Conservation (phyloP, 129 eudicot genomes). For the Smallanthus sonchifolius region DNA sequence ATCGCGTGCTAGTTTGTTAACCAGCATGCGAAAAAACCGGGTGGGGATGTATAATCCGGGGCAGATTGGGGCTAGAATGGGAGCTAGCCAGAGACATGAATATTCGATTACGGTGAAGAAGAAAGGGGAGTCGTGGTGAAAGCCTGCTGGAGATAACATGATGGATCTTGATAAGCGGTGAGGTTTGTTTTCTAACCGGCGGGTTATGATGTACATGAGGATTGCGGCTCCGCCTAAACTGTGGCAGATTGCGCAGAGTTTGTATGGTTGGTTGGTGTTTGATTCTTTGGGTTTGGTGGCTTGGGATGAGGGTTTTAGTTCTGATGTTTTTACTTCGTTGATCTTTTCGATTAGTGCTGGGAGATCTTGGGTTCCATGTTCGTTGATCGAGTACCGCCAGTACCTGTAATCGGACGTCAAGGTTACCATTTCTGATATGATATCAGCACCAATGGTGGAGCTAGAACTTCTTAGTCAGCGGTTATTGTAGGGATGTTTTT, state of each 20-base stretch:
- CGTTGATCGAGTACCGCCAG: conserved; percentile 87
- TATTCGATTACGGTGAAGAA: conserved; percentile 59
- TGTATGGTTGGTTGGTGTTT: conserved; percentile 62
- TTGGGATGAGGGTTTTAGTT: conserved; percentile 38
- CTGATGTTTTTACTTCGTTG: conserved; percentile 66
- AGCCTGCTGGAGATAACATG: conserved; percentile 85
- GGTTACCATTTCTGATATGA: neutral
- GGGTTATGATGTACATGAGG: conserved; percentile 72
- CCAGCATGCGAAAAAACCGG: conserved; percentile 80
- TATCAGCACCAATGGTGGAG: no score
- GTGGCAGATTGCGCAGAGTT: conserved; percentile 69
- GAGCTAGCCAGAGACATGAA: conserved; percentile 52
- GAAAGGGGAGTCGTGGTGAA: conserved; percentile 70
- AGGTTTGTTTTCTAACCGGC: conserved; percentile 56
- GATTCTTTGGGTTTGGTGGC: conserved; percentile 27
- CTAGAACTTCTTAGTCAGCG: no score
- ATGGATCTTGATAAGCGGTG: conserved; percentile 74
- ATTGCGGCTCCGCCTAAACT: conserved; percentile 95
- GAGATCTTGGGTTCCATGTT: conserved; percentile 84
- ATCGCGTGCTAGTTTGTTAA: conserved; percentile 82
- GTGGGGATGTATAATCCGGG: conserved; percentile 91
- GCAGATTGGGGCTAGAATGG: conserved; percentile 47
- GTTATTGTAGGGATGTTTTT: no score
- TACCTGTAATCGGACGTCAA: conserved; percentile 36
- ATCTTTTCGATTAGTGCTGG: conserved; percentile 86